phyloP scores from a whole-genome alignment of 169 alveolate genomes.

The Cryptosporidium tyzzeri region DNA sequence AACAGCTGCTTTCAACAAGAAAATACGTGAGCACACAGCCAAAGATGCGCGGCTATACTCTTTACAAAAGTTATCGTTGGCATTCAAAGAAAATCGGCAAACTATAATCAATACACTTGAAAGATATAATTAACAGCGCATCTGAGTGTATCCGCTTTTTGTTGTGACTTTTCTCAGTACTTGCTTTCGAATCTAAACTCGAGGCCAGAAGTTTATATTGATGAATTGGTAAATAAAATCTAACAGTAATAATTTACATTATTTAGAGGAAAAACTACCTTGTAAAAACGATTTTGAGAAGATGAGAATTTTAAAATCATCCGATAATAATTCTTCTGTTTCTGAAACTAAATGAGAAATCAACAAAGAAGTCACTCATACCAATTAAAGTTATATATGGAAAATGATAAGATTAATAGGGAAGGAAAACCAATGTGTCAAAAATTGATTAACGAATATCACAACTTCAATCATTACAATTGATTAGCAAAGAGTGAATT shows the following conservation, averaged over 20 bases:
- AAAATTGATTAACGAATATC: neutral
- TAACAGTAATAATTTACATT: neutral
- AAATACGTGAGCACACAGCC: neutral
- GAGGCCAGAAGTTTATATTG: constrained; percentile 11
- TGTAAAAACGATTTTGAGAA: neutral
- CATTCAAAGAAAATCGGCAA: neutral
- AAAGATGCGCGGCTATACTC: neutral
- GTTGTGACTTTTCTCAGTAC: constrained; percentile 5
- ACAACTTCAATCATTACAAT: neutral
- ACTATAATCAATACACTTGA: neutral
- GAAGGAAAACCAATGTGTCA: neutral
- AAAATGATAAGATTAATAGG: neutral
- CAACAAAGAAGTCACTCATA: neutral
- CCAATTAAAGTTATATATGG: constrained; percentile 1
- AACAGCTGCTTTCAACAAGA: neutral
- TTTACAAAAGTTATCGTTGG: neutral
- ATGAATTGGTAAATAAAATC: neutral
- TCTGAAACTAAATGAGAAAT: neutral
- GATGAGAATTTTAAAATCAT: neutral
- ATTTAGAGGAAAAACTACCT: neutral
- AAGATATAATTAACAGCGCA: neutral
- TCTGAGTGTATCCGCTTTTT: constrained; percentile 18
- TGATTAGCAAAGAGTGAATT: constrained; percentile 23
- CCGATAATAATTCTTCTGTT: neutral
- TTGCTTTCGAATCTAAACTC: constrained; percentile 1